Evolutionary conservation across 257 asterid genomes (phyloP).

Genomic region (Primulina eburnea): DNA sequence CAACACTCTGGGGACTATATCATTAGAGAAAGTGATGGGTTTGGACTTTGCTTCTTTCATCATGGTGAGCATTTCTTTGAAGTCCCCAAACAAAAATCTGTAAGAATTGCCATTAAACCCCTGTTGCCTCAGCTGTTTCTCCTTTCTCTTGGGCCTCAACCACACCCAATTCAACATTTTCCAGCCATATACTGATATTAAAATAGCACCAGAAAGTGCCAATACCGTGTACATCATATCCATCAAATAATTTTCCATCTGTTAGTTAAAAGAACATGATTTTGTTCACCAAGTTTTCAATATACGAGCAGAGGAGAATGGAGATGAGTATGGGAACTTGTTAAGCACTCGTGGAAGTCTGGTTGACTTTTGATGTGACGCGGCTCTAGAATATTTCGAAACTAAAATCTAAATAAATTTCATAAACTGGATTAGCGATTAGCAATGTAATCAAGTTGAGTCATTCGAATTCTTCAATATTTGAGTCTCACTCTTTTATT

Average conservation of each 20-base stretch:
- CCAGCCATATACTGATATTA: slow-evolving; percentile 18
- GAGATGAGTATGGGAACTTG: neutral
- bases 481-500: too few species aligned
- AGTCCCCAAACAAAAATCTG: slow-evolving; percentile 27
- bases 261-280: neutral
- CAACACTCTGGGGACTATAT: slow-evolving; percentile 32
- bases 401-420: too few species aligned
- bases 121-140: slow-evolving; percentile 23
- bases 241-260: neutral
- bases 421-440: too few species aligned
- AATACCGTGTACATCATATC: neutral
- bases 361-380: too few species aligned
- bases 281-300: neutral
- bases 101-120: slow-evolving; percentile 31
- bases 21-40: slow-evolving; percentile 41
- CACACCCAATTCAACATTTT: slow-evolving; percentile 26
- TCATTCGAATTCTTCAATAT: too few species aligned
- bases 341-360: neutral
- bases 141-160: slow-evolving; percentile 28
- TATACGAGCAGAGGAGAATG: neutral
- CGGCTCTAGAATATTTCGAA: too few species aligned
- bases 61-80: slow-evolving; percentile 11
- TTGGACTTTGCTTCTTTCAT: slow-evolving; percentile 34
- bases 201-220: neutral
- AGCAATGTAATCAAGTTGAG: too few species aligned